phyloP scores from a whole-genome alignment of 306 rosid genomes.

The Casuarina glauca region DNA sequence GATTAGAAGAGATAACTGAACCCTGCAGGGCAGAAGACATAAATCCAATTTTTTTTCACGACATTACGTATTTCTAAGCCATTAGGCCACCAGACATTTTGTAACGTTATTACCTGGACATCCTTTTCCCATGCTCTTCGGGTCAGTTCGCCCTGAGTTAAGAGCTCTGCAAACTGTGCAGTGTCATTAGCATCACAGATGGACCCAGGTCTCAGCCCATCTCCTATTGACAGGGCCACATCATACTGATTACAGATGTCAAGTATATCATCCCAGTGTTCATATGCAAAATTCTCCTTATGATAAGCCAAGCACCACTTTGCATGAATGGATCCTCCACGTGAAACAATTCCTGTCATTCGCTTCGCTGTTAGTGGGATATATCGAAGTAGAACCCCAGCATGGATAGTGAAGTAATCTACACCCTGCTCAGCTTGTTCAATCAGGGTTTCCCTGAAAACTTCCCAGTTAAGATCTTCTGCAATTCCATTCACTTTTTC shows the following conservation, averaged over 20 bases:
- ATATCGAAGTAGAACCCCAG: conserved; percentile 90
- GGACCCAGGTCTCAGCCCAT: conserved; percentile 96
- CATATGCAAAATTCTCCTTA: conserved; percentile 92
- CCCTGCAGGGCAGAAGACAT: neutral
- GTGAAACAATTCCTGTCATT: conserved; percentile 97
- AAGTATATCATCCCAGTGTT: conserved; percentile 98
- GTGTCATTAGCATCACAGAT: conserved; percentile 97
- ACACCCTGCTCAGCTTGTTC: conserved; percentile 99
- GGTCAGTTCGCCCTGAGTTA: conserved; percentile 98
- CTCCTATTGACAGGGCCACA: conserved; percentile 90
- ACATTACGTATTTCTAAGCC: neutral
- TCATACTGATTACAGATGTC: conserved; percentile 96
- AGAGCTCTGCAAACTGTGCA: conserved; percentile 97
- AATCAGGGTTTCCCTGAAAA: conserved; percentile 83
- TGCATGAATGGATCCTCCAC: conserved; percentile 99
- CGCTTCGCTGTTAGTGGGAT: conserved; percentile 96
- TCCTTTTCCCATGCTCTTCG: conserved; percentile 99
- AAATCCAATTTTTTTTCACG: conserved; percentile 2
- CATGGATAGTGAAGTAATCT: conserved; percentile 98
- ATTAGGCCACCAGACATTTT: conserved; percentile 13
- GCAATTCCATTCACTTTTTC: conserved; percentile 96
- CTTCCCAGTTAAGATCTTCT: conserved; percentile 89
- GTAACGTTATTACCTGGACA: conserved; percentile 68
- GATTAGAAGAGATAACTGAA: neutral
- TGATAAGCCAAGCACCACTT: conserved; percentile 99